Evolutionary conservation across 2,329 filamentous ascomycete genomes (phyloP).

Genomic region (Neobulgaria alba): DNA sequence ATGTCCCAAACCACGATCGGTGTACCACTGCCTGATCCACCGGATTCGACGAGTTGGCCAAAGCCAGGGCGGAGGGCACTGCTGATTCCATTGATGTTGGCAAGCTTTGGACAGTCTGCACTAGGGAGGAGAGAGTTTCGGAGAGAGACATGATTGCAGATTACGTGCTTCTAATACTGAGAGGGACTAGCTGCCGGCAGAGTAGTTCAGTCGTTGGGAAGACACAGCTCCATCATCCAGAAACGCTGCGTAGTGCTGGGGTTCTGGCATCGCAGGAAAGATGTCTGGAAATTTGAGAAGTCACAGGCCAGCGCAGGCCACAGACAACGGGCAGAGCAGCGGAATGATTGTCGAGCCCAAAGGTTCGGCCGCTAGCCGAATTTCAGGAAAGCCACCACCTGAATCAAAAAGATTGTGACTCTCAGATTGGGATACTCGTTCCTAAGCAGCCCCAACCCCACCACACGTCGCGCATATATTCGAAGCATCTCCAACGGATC

Average conservation of each 20-base stretch:
- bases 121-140: conserved; percentile 14
- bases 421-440: conserved; percentile 1
- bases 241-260: no score
- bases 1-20: conserved; percentile 48
- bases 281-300: no score
- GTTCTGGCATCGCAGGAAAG: no score
- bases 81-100: conserved; percentile 17
- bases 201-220: conserved; percentile 9
- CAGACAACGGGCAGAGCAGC: no score
- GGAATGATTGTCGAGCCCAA: no score
- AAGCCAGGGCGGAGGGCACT: conserved; percentile 13
- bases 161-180: conserved; percentile 4
- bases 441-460: not conserved
- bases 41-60: conserved; percentile 12
- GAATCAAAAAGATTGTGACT: conserved; percentile 15
- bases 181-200: conserved; percentile 12
- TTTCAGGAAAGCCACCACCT: conserved; percentile 7
- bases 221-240: not conserved
- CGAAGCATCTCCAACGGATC: not conserved
- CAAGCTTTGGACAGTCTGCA: conserved; percentile 17
- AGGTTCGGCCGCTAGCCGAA: conserved; percentile 4
- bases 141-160: conserved; percentile 10
- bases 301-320: no score
- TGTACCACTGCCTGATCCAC: conserved; percentile 29
- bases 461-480: not conserved